These are phyloP conservation scores for Curvularia sp. DNA, from an alignment of 2,329 filamentous ascomycete genomes.

Conservation along the genomic window DNA sequence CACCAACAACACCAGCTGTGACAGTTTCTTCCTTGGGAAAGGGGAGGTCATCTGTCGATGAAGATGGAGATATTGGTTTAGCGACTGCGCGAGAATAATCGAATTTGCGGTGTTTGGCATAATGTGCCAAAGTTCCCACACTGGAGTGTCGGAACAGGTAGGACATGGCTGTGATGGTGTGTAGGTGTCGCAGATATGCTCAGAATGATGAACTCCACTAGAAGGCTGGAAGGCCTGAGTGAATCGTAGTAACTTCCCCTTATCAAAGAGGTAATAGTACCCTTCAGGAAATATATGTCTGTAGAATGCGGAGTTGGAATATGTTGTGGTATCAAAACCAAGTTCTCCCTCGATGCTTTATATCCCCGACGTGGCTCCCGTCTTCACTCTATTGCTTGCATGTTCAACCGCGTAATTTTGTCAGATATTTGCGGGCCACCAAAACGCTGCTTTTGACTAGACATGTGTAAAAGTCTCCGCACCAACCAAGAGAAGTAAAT, in stretches of 20 bases:
- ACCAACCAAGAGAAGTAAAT: not conserved
- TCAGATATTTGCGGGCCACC: slow-evolving; percentile 4
- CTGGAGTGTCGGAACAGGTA: slow-evolving; percentile 32
- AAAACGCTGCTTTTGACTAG: not conserved
- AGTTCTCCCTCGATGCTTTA: not conserved
- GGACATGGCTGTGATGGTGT: slow-evolving; percentile 25
- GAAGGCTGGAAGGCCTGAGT: not conserved
- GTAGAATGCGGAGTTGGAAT: not conserved
- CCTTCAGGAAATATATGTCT: not conserved
- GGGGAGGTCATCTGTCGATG: slow-evolving; percentile 31
- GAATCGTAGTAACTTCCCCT: not conserved
- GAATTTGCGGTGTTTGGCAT: slow-evolving; percentile 31
- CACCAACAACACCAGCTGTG: slow-evolving; percentile 21
- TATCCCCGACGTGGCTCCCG: not conserved
- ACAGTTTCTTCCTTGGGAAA: slow-evolving; percentile 8
- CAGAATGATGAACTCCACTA: not conserved
- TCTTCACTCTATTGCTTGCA: slow-evolving; percentile 2
- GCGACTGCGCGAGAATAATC: slow-evolving; percentile 26
- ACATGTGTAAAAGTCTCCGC: not conserved
- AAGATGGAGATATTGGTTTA: slow-evolving; percentile 26
- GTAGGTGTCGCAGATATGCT: not conserved
- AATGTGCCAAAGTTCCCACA: slow-evolving; percentile 28
- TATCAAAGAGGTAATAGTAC: not conserved
- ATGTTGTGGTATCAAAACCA: not conserved
- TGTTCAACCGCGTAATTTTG: not conserved